Base-by-base conservation (phyloP, 371 early-diverging fungal species). In the Thermomucor indicae-seudaticae region DNA sequence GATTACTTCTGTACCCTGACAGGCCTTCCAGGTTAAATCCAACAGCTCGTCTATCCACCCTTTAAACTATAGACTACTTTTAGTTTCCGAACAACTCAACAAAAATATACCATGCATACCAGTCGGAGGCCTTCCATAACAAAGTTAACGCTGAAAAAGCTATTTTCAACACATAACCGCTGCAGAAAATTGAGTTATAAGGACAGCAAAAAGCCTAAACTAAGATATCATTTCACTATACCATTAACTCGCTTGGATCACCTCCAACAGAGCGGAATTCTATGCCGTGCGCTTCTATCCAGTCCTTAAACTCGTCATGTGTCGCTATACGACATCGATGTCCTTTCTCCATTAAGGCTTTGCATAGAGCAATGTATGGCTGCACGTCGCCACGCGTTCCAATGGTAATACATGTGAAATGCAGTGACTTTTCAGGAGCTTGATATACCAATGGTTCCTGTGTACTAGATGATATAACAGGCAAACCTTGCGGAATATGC, bases 331-430 rank as follows among this genome's bases (percentile, higher is more conserved):
- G 76, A 47, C 86, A 86, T 14, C 60, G 63, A 52, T 91, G 92
- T 1, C 90, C 90, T 53, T 87, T 79, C 34, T 65, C 67, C 78
- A 80, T 79, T 8, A 92, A 61, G 2, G 80, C 75, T 67, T 91
- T 89, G 62, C 88, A 84, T 11, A 90, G 71, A 0, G 91, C 90
- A 62, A 92, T 87, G 46, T 88, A 92, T 0, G 91, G 92, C 55
- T 92, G 89, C 0, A 92, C 90, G 63, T 91, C 92, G 6, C 92
- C 92, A 30, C 92, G 77, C 6, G 89, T 86, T n/a, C 92, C 92
- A 51, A 92, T 89, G 0, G 91, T 90, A 31, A 90, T 60, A 48
- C 84, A 84, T 0, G 91, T 90, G 48, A 91, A 83, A 51, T 80
- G 89, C 53, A 91, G 55, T 4, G 85, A 69, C 20, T 64, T 62